Base-by-base conservation (phyloP, 2,329 filamentous ascomycete genomes). In the Aureobasidium mangrovei region DNA sequence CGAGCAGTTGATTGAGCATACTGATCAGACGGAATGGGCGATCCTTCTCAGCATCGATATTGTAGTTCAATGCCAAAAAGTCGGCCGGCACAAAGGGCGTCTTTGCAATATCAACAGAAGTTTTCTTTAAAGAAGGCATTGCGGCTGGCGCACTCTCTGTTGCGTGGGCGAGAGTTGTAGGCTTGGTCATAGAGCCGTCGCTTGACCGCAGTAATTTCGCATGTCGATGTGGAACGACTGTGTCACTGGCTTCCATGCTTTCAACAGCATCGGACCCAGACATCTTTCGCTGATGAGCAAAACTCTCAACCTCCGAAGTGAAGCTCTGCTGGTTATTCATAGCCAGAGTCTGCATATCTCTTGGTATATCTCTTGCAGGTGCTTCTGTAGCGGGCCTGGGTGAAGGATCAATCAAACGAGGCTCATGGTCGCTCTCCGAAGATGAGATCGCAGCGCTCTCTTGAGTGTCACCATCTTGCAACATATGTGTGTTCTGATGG, bases 231-330 rank as follows among this genome's bases (percentile, higher is more conserved):
- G 69, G 68, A 31, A 72, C 64, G 55, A 72, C 70, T 0, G 70
- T 72, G 8, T 70, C 70, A 42, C 69, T 72, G 7, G 69, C 69
- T 58, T 70, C 69, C 68, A 72, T 69, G 10, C 69, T 66, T 7
- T 64, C 59, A 24, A 57, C 62, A 55, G 67, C 63, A 4, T 57
- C 4, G 7, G n/a, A 40, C 4, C 44, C 40, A 9, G 39, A 38
- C 29, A 9, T 26, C n/a, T 53, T 43, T 4, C 32, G 39, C 10
- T 29, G 39, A 26, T 38, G 10, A 62, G 66, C 2, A 4, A 47
- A 36, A 31, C 29, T 7, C 6, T 54, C 53, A 8, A 29, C 10
- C 3, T 59, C 55, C 65, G 27, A 65, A 55, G 29, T 60, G 61
- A 45, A 61, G 61, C 47, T 62, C 62, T 53, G 60, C 55, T 71